phyloP scores from a whole-genome alignment of 2,329 filamentous ascomycete species.

The Sporothrix phasma region DNA sequence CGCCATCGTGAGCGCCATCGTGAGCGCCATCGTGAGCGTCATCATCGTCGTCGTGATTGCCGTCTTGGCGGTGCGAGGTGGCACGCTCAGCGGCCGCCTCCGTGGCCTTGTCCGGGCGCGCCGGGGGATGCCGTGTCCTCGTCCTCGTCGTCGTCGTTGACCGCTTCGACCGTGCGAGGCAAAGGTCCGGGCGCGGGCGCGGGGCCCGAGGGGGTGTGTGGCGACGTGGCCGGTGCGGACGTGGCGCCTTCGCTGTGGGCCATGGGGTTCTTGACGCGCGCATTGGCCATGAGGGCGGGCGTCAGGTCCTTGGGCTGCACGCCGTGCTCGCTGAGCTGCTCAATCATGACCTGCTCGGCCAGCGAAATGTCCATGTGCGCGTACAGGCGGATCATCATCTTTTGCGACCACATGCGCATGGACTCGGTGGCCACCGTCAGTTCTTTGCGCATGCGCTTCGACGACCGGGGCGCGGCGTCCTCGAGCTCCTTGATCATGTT shows the following conservation, averaged over 20 bases:
- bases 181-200: not conserved
- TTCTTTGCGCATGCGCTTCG: slow-evolving; percentile 61
- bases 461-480: slow-evolving; percentile 36
- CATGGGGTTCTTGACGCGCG: slow-evolving; percentile 87
- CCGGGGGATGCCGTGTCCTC: no score
- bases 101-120: no score
- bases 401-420: slow-evolving; percentile 92
- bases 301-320: slow-evolving; percentile 78
- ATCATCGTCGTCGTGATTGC: slow-evolving; percentile 26
- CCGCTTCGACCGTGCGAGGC: slow-evolving; percentile 11
- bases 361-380: slow-evolving; percentile 91
- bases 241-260: slow-evolving; percentile 36
- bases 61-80: no score
- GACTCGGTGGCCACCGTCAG: slow-evolving; percentile 61
- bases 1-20: slow-evolving; percentile 21
- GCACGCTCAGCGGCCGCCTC: not conserved
- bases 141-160: not conserved
- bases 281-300: slow-evolving; percentile 79
- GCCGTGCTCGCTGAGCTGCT: slow-evolving; percentile 87
- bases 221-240: not conserved
- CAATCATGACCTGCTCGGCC: slow-evolving; percentile 95
- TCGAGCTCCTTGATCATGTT: slow-evolving; percentile 64
- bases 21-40: not conserved
- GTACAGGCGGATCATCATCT: slow-evolving; percentile 94
- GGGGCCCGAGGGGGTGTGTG: not conserved